Evolutionary conservation across 768 basidiomycete species (phyloP).

Genomic region (Mycena pura): DNA sequence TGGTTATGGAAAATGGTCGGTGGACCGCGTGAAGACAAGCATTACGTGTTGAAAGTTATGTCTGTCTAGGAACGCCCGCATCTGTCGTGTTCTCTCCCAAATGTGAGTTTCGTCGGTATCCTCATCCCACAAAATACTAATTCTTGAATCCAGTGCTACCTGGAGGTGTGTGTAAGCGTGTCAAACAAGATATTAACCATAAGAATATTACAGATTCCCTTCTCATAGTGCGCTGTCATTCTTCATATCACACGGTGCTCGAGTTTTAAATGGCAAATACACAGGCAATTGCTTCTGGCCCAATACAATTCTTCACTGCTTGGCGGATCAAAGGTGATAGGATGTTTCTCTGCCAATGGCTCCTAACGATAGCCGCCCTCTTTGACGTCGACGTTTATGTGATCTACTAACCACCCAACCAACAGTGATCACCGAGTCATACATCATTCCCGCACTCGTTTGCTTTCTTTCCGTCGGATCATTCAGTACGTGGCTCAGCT

Average conservation of each 20-base stretch:
- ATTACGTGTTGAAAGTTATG: too few relatives aligned
- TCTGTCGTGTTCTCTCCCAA: not conserved
- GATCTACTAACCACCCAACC: not conserved
- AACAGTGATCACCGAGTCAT: slow-evolving; percentile 10
- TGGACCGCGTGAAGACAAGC: not conserved
- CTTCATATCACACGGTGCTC: not conserved
- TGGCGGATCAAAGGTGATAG: slow-evolving; percentile 16
- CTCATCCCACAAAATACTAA: not conserved
- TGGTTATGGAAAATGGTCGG: slow-evolving; percentile 17
- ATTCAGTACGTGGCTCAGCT: slow-evolving; percentile 13
- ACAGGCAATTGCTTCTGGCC: slow-evolving; percentile 11
- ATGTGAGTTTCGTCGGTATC: not conserved
- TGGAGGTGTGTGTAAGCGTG: not conserved
- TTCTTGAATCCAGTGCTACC: not conserved
- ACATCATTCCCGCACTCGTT: not conserved
- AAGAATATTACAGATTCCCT: slow-evolving; percentile 12
- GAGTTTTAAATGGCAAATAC: too few relatives aligned
- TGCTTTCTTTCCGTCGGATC: slow-evolving; percentile 7
- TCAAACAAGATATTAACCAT: not conserved
- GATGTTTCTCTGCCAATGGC: not conserved
- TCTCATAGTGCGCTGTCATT: slow-evolving; percentile 5
- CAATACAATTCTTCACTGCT: slow-evolving; percentile 19
- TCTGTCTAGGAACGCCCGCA: not conserved
- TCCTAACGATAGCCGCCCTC: too few relatives aligned
- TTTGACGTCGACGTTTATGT: too few relatives aligned